Evolutionary conservation across 1,284 basidiomycete species (phyloP), one percentile per base, ranked within the genome.

Genomic region (Puccinia hordei): DNA sequence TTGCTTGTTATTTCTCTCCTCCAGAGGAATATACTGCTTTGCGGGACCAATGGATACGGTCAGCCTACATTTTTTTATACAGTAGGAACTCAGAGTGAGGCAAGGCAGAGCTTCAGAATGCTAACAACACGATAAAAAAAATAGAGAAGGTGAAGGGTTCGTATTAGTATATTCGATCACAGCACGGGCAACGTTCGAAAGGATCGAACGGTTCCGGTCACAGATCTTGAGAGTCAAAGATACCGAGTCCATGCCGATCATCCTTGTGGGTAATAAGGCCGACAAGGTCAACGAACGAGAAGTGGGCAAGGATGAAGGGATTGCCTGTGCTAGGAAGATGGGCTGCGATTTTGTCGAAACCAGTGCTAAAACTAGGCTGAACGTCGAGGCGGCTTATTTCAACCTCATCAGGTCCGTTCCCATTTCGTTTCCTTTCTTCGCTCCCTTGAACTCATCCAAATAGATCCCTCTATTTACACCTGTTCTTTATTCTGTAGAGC

Each of bases 191-290:
- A 85, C 84, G 6, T 85, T 85, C 73, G 84, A 85, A 77, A 80
- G 84, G 38, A 84, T 85, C 24, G 84, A 84, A 81, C 66, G 84
- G 24, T 85, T 85, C 77, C 76, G 84, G 53, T 82, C 82, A 35
- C 84, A 85, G 74, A 85, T 85, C 61, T 83, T 83, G 77, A 81
- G 84, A 65, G 84, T 85, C 30, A 85, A 85, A 80, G 84, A 84
- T 51, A 83, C 83, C 69, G 84, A 85, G 46, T 83, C 83, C 10
- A 84, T 85, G 22, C 84, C 84, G 24, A 85, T 85, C 83, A 85
- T 85, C 84, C 81, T 85, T 15, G 84, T 85, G 4, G 84, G 84
- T 59, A 85, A 85, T 82, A 85, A 85, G 78, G 84, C 83, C 69
- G 84, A 85, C 81, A 85, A 84, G 82, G 83, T 84, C 59, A 83